Evolutionary conservation across 164 flowering plant species (phyloP).

Genomic region (Sedum album): DNA sequence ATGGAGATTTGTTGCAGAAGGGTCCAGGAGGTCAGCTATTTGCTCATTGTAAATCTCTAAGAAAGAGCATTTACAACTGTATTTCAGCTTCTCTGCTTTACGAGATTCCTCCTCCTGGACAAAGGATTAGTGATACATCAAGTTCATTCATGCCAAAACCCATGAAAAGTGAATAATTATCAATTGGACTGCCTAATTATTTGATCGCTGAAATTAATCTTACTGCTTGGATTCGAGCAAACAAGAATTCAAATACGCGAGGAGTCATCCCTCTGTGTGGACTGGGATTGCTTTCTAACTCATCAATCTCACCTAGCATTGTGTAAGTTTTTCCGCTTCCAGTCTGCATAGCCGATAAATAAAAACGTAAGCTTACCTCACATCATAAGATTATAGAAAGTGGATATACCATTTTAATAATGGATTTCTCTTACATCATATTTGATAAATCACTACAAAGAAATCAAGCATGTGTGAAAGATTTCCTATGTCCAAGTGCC

Average conservation of each 20-base stretch:
- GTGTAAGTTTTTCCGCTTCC: conserved; percentile 98
- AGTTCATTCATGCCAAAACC: background rate
- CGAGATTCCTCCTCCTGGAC: conserved; percentile 90
- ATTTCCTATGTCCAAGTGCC: background rate
- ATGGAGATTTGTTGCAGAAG: conserved; percentile 78
- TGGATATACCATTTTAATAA: background rate
- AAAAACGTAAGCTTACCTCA: background rate
- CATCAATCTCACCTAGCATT: conserved; percentile 91
- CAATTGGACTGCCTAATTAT: background rate
- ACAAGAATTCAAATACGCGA: conserved; percentile 87
- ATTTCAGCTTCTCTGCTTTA: conserved; percentile 65
- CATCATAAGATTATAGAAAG: background rate
- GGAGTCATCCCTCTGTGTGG: conserved; percentile 91
- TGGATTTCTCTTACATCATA: background rate
- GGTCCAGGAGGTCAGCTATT: conserved; percentile 93
- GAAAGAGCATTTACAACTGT: conserved; percentile 93
- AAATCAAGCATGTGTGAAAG: too few relatives aligned
- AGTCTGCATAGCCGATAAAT: conserved; percentile 47
- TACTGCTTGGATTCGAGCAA: conserved; percentile 95
- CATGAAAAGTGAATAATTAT: background rate
- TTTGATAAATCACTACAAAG: background rate
- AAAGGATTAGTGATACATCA: background rate
- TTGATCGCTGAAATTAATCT: conserved; percentile 3
- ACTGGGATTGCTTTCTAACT: conserved; percentile 64
- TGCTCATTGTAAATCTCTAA: conserved; percentile 98